Evolutionary conservation across 768 basidiomycete genomes (phyloP).

Genomic region (Leccinum obscurum): DNA sequence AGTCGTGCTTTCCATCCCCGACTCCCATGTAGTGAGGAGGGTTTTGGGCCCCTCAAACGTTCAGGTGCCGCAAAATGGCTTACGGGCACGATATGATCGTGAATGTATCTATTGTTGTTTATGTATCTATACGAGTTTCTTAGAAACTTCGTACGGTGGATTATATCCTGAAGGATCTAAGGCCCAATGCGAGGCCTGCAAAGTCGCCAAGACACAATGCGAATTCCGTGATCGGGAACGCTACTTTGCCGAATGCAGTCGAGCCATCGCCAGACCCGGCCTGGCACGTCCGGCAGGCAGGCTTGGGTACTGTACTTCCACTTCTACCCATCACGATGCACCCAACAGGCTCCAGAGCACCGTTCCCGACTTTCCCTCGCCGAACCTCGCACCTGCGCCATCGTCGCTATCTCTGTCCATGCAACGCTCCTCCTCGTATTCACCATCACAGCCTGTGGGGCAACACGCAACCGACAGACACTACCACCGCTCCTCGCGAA

Average conservation of each 20-base stretch:
- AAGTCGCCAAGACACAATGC: constrained; percentile 66
- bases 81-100: too few relatives aligned
- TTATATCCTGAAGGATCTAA: constrained; percentile 21
- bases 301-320: constrained; percentile 5
- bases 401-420: constrained; percentile 12
- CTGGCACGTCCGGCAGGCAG: constrained; percentile 27
- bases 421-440: constrained; percentile 33
- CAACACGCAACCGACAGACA: too few relatives aligned
- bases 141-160: too few relatives aligned
- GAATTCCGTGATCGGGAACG: constrained; percentile 54
- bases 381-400: constrained; percentile 1
- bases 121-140: too few relatives aligned
- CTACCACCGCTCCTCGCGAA: too few relatives aligned
- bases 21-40: too few relatives aligned
- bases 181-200: constrained; percentile 77
- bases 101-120: too few relatives aligned
- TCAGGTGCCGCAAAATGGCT: too few relatives aligned
- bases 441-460: constrained; percentile 11
- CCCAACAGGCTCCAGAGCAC: constrained; percentile 11
- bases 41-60: too few relatives aligned
- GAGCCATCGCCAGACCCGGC: constrained; percentile 69
- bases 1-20: too few relatives aligned
- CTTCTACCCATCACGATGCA: constrained; percentile 14
- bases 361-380: constrained; percentile 13
- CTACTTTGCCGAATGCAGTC: constrained; percentile 85